Evolutionary conservation across 2,329 filamentous ascomycete genomes (phyloP), one percentile per base, ranked within the genome.

Genomic region (Chaetomiaceae sp.): DNA sequence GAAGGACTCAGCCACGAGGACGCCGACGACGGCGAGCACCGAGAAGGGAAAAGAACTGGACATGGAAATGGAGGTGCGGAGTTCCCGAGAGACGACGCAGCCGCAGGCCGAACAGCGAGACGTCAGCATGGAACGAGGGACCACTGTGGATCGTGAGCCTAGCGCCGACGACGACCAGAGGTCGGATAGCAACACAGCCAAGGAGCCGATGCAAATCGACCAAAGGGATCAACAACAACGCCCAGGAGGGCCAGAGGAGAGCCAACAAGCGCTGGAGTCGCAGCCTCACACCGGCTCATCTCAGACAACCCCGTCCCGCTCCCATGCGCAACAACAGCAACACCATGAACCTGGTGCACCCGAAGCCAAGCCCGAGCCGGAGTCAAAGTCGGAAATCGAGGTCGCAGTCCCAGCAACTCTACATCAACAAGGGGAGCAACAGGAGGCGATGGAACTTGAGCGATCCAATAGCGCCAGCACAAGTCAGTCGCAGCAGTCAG

Each of bases 1-100:
- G 30, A 63, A 64, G 51, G 62, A 66, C 45, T 63, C 62, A 11
- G 42, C 50, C 7, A 55, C 59, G 2, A 62, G 53, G 42, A 64
- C 63, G n/a, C 60, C 64, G 9, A 61, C 65, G 5, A 66, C 61
- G 1, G 56, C 63, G 18, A 57, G 54, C 32, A 63, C 63, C 2
- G 64, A 62, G 2, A 64, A 61, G 50, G 59, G 58, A 5, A 63
- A 61, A 23, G 61, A 61, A 14, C 45, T 52, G 4, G 61, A 62
- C 14, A 27, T 51, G 2, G 60, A 57, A 10, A 14, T 47, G 3
- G 55, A 58, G 6, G 41, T 23, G 11, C 42, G n/a, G n/a, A 43
- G 38, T 20, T 52, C 37, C 8, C 53, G 36, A 1, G 57, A 56
- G n/a, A 23, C 32, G 11, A 33, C 40, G 8, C 48, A 52, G 9